Base-by-base conservation (phyloP, 805 yeast species). In the Allodekkera sacchari region DNA sequence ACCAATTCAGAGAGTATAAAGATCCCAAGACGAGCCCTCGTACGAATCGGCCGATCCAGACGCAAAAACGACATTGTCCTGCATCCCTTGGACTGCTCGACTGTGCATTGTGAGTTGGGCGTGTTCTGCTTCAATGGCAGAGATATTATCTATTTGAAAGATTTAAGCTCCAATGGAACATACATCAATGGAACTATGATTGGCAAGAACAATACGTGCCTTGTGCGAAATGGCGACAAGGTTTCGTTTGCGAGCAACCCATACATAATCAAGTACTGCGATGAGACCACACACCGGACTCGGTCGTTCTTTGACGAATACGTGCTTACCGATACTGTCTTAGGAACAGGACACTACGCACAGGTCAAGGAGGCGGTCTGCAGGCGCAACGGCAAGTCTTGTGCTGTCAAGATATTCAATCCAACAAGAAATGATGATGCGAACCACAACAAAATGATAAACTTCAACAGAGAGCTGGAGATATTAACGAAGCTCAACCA, bases 311-410 rank as follows among this genome's bases (percentile, higher is more conserved):
- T 68, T 38, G 82, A 77, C 45, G 67, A 68, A 35, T 72, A 71
- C 43, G 59, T 68, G 6, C 37, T 72, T 13, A 34, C 40, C 8
- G 83, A 83, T 1, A 64, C 61, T 34, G 72, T 76, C 40, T 54
- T 82, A 15, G 92, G 92, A 0, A 58, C 79, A 4, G 92, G 92
- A 1, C 89, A 82, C 53, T 82, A 82, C 46, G 89, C 92, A 0
- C 74, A 74, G n/a, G 92, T 82, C 3, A 77, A 74, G 47, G 83
- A 78, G 42, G 84, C 84, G 3, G 61, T 63, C 6, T 66, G 71
- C 39, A 68, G 75, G 42, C 52, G 55, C 6, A 66, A 77, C 0
- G 84, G 85, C 0, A 66, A 67, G 30, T 55, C 66, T 3, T 81
- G 74, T 29, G 92, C 89, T 0, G 83, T 82, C 4, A 82, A 82